Base-by-base conservation (phyloP, 805 yeast genomes). In the Myxozyma udenii region DNA sequence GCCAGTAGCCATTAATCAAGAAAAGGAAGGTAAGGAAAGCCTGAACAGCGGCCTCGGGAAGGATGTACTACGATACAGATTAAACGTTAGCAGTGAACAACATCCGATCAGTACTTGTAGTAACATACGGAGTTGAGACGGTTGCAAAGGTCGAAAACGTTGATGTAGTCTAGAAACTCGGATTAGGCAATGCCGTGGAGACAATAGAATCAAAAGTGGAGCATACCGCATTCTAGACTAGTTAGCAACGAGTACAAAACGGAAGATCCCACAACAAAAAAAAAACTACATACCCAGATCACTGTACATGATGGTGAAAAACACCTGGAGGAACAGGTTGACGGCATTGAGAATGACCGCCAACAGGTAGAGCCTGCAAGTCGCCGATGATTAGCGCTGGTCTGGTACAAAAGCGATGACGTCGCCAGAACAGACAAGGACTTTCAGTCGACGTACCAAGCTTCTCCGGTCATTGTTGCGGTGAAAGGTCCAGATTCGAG, bases 61-160 rank as follows among this genome's bases (percentile, higher is more conserved):
- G 75, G 63, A 91, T 83, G 73, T 87, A 83, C 63, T 85, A 14
- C 24, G 23, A 28, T 11, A 11, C n/a, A 25, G 39, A 7, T 23
- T 23, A 39, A 4, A 4, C 12, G 41, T 28, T 16, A 19, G 21
- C 37, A 35, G 43, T 24, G 33, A 25, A 6, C 24, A 28, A 36
- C 11, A n/a, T 36, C 12, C 24, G 21, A 25, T 39, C 3, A 5
- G 2, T 14, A 23, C 33, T 28, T n/a, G 6, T 3, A 28, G 3
- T 62, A 58, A 50, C 66, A 54, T 48, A 64, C 66, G 35, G 62
- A 83, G 77, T 93, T 93, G 68, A 93, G 80, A 66, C 87, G 84
- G 74, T 87, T 87, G 74, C 98, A 93, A 63, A 93, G 78, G 72
- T 91, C 98, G 68, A 91, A 88, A 51, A 98, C 98, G 71, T 91